phyloP scores from a whole-genome alignment of 2,329 filamentous ascomycete species.

The Clarireedia paspali region DNA sequence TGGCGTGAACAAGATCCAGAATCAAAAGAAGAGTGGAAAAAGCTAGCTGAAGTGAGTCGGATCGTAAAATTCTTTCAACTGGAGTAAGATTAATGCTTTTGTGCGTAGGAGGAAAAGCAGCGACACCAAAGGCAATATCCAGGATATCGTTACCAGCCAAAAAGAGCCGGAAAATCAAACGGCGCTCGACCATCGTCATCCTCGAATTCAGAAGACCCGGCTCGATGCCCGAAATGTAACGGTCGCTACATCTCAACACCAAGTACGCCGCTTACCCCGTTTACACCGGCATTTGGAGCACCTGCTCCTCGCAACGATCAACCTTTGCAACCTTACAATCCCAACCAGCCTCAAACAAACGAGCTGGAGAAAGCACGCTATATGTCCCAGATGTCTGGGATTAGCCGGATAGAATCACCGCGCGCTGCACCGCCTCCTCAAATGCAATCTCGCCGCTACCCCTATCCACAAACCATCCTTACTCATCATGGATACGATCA shows the following conservation, averaged over 20 bases:
- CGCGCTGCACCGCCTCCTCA: conserved; percentile 17
- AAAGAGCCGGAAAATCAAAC: conserved; percentile 26
- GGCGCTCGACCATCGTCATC: conserved; percentile 21
- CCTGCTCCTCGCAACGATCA: conserved; percentile 14
- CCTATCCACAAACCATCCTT: conserved; percentile 21
- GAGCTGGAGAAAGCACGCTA: conserved; percentile 19
- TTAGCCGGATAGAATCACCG: conserved; percentile 22
- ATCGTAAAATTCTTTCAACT: neutral
- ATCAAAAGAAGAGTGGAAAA: conserved; percentile 80
- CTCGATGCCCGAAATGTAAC: conserved; percentile 63
- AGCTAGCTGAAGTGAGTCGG: conserved; percentile 65
- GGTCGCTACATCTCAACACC: conserved; percentile 37
- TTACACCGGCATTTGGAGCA: conserved; percentile 19
- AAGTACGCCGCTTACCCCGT: conserved; percentile 27
- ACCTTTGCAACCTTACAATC: conserved; percentile 16
- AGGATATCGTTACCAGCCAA: conserved; percentile 86
- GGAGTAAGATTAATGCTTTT: neutral
- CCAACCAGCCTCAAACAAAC: conserved; percentile 9
- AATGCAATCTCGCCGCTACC: conserved; percentile 15
- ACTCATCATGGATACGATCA: conserved; percentile 30
- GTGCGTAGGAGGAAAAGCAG: conserved; percentile 68
- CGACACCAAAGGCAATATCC: conserved; percentile 87
- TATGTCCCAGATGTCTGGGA: conserved; percentile 17
- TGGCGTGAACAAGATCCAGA: conserved; percentile 73
- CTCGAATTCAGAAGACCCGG: conserved; percentile 39